These are phyloP conservation scores for Teratosphaeria nubilosa DNA, from an alignment of 2,329 filamentous ascomycete species.

Conservation along the genomic window DNA sequence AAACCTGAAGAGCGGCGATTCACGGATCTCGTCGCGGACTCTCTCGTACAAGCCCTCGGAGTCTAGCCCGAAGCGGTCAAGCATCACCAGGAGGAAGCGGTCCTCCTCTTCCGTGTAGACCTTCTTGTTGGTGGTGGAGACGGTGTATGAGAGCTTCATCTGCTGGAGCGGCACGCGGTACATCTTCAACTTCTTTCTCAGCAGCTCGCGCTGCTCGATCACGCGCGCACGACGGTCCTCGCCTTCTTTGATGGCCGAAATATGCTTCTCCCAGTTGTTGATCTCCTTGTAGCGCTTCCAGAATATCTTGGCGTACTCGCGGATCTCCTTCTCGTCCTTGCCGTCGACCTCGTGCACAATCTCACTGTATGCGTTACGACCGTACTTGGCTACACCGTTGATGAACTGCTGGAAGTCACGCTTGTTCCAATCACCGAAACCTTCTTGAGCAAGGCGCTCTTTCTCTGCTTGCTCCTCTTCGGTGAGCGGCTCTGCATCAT, in stretches of 20 bases:
- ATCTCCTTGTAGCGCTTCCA: constrained; percentile 94
- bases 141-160: constrained; percentile 97
- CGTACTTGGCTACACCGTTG: constrained; percentile 88
- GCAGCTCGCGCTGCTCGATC: constrained; percentile 83
- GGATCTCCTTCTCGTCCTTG: constrained; percentile 77
- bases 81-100: constrained; percentile 82
- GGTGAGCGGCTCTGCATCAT: constrained; percentile 77
- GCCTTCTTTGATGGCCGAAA: constrained; percentile 82
- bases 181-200: constrained; percentile 89
- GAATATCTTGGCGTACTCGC: constrained; percentile 86
- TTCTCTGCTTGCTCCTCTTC: constrained; percentile 88
- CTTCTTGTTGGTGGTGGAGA: constrained; percentile 99
- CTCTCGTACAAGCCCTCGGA: constrained; percentile 82
- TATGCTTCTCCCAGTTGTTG: constrained; percentile 75
- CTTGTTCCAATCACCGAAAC: constrained; percentile 91
- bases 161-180: constrained; percentile 97
- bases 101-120: constrained; percentile 99
- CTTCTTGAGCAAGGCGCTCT: constrained; percentile 65
- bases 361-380: constrained; percentile 70
- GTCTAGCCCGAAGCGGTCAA: constrained; percentile 87
- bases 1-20: constrained; percentile 89
- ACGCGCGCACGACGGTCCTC: constrained; percentile 84
- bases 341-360: constrained; percentile 87
- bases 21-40: constrained; percentile 94
- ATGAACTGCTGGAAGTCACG: constrained; percentile 98